These are phyloP conservation scores for Petunia secreta DNA, from an alignment of 257 asterid genomes.

Conservation along the genomic window DNA sequence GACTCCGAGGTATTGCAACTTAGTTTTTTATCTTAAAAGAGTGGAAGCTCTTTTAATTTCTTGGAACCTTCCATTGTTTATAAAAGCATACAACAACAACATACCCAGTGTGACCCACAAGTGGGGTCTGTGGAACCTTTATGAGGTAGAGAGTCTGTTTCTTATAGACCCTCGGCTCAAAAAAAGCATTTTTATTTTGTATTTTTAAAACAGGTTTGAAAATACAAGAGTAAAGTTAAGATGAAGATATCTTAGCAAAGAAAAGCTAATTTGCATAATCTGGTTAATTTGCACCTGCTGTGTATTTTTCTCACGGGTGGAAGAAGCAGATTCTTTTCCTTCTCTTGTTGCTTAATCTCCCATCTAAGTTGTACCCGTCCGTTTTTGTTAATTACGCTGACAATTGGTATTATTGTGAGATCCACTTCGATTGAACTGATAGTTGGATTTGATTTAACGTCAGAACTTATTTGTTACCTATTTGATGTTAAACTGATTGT, in stretches of 20 bases:
- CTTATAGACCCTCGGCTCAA: too few species aligned
- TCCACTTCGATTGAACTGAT: neutral
- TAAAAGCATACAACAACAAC: neutral
- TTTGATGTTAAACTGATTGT: constrained; percentile 5
- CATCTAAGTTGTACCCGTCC: neutral
- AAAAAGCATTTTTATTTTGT: too few species aligned
- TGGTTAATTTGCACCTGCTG: constrained; percentile 1
- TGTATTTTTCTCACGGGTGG: neutral
- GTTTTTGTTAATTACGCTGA: constrained; percentile 3
- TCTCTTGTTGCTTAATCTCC: neutral
- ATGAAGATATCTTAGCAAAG: too few species aligned
- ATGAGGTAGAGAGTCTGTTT: too few species aligned
- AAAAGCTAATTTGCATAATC: neutral
- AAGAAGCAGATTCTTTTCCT: constrained; percentile 6
- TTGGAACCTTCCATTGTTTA: constrained; percentile 8
- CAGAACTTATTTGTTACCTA: neutral
- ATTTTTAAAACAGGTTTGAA: too few species aligned
- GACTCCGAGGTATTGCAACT: constrained; percentile 83
- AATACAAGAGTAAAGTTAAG: too few species aligned
- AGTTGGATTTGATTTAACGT: constrained; percentile 11
- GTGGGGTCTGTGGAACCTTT: too few species aligned
- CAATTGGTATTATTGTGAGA: neutral
- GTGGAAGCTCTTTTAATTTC: neutral
- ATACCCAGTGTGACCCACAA: too few species aligned
- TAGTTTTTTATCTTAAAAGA: neutral